Base-by-base conservation (phyloP, 2,329 filamentous ascomycete genomes). In the Penicillium capsulatum region DNA sequence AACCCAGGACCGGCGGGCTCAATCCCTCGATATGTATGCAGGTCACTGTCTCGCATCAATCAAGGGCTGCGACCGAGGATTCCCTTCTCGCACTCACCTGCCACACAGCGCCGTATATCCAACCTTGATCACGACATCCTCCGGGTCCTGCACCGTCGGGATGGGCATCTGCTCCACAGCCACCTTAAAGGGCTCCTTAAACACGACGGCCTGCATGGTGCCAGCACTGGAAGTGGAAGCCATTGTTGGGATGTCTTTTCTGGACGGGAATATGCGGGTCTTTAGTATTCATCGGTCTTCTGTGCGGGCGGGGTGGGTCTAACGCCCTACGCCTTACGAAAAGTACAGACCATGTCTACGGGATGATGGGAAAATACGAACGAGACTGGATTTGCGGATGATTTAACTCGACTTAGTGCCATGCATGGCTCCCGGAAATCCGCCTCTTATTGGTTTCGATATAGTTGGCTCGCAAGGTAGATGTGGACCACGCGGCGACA, bases 131-230 rank as follows among this genome's bases (percentile, higher is more conserved):
- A 95, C 81, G 42, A 91, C 77, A 61, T 95, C 90, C 40, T 74
- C 77, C 4, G 79, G 74, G 43, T 86, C 74, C 53, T 83, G 73
- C 48, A 95, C 75, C 51, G 79, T 76, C 1, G 90, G 90, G 9
- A 91, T 75, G 0, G 88, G 88, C 14, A 86, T 77, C 44, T 92
- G 80, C 67, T 94, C 84, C 39, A 96, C 67, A 1, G 77, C 82
- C 38, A 94, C 75, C 58, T 86, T 80, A 56, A 77, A 74, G 3
- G 85, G 83, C 2, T 84, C 87, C 47, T 91, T 83, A 69, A 95
- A 94, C 38, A 95, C 78, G 19, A 96, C 86, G 19, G 88, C 88
- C 64, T 86, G 85, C 90, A 96, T 95, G 0, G 77, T 86, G 42
- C 45, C 50, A 13, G 44, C 26, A 14, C 22, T 34, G 1, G 48